Base-by-base conservation (phyloP, 2,329 filamentous ascomycete species). In the Curvularia hawaiiensis region DNA sequence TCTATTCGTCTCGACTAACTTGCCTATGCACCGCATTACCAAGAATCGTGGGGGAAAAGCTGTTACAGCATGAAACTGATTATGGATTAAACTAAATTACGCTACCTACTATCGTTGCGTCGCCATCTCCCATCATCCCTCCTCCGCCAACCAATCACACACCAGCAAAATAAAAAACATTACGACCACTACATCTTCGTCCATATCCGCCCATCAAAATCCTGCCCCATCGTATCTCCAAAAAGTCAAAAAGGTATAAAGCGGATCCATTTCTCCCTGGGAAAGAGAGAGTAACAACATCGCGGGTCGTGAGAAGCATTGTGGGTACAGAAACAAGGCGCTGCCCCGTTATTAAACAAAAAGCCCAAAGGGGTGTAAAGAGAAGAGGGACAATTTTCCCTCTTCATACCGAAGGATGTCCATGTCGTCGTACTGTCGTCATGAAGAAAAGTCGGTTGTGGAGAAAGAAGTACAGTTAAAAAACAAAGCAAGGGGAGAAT, bases 261-360 rank as follows among this genome's bases (percentile, higher is more conserved):
- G 58, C 59, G 60, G 46, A 58, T 46, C 22, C 49, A 48, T 50
- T 54, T 43, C 58, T 58, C 58, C 63, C 26, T 7, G 6, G 61
- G 59, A 56, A 64, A 66, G 22, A 24, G 22, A 65, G 64, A 73
- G 69, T 63, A 61, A 62, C 59, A 71, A 70, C 72, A 64, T 74
- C 61, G 63, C 68, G 30, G 30, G 63, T 74, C 71, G 65, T 74
- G 62, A 72, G 33, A 35, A 69, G 66, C 66, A 56, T 70, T 61
- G 51, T 18, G 46, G 26, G 9, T 28, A 28, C n/a, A 44, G 28
- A 20, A 24, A 7, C 22, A 11, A 49, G 24, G 30, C 33, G 5
- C 22, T 31, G 50, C 30, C 49, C 41, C 18, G 31, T 18, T 38
- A 38, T 35, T 35, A 35, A 31, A 43, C n/a, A 44, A 38, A 30